phyloP scores from a whole-genome alignment of 768 basidiomycete genomes.

The Gymnopilus junonius region DNA sequence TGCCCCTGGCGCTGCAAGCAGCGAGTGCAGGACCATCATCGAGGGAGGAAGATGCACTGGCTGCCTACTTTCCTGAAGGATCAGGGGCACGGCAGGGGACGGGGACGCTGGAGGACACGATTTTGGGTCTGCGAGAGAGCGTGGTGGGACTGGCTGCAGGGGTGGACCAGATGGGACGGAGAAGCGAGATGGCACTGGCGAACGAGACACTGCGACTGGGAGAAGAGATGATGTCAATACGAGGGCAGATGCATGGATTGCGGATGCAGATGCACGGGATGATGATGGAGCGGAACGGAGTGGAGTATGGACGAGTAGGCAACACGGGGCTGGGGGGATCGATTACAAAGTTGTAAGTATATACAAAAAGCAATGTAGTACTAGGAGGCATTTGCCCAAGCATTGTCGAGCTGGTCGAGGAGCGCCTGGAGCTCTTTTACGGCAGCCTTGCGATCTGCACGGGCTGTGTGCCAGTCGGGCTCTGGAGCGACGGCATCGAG shows the following conservation, averaged over 20 bases:
- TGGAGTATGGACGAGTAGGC: constrained; percentile 38
- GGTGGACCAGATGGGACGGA: constrained; percentile 54
- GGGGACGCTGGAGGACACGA: constrained; percentile 65
- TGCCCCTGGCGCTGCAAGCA: constrained; percentile 25
- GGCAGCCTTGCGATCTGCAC: constrained; percentile 81
- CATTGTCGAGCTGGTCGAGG: constrained; percentile 79
- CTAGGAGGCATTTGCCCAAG: constrained; percentile 47
- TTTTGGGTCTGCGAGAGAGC: constrained; percentile 61
- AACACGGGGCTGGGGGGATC: constrained; percentile 20
- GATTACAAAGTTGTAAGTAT: constrained; percentile 31
- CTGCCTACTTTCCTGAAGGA: constrained; percentile 20
- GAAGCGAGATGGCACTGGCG: constrained; percentile 66
- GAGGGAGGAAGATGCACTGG: constrained; percentile 11
- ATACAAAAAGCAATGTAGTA: constrained; percentile 2
- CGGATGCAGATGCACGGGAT: constrained; percentile 82
- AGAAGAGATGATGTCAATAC: constrained; percentile 74
- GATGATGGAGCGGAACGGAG: constrained; percentile 77
- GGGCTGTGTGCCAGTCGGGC: constrained; percentile 75
- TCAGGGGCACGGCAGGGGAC: constrained; percentile 31
- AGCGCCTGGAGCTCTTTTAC: constrained; percentile 85
- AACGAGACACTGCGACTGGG: constrained; percentile 74
- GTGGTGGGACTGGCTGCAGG: constrained; percentile 61
- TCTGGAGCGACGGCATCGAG: constrained; percentile 83
- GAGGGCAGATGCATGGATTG: constrained; percentile 73
- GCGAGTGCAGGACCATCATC: constrained; percentile 31